Base-by-base conservation (phyloP, 208 protist genomes). In the Kentomonas sorsogonicus region DNA sequence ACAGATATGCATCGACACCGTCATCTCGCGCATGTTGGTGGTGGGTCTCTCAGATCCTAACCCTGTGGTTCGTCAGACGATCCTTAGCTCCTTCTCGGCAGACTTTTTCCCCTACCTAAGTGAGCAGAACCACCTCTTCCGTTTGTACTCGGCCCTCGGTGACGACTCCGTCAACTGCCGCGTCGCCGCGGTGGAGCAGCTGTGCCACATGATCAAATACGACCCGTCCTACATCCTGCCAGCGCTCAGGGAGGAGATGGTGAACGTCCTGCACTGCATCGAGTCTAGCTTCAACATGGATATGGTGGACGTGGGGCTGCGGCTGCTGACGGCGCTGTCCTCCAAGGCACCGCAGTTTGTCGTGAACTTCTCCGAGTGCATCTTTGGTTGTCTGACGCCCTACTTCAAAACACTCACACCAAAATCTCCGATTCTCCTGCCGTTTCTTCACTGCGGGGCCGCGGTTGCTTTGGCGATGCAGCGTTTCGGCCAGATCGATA, bases 101-200 rank as follows among this genome's bases (percentile, higher is more conserved):
- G 66, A 77, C n/a, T 94, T 91, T 60, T 91, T 86, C 54, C 83
- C 87, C 5, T 94, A 81, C 66, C 66, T 94, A 15, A 89, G 79
- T 63, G 87, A 94, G 50, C 71, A 74, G 61, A 79, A 91, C 66
- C 91, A 86, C 50, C 65, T 94, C 29, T 74, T 80, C 25, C 72
- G 73, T 4, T 72, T 94, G 43, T 91, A 80, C 54, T 63, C 79
- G 1, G 84, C 79, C 27, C 74, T 94, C 53, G 87, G 87, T 23
- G 87, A 94, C 58, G 87, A 94, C 52, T 74, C 66, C 20, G 77
- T 91, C 53, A 64, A 77, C 41, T 94, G 87, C 67, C 83, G 79
- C 15, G 74, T 91, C 38, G 83, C 81, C 15, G 82, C 81, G 11
- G 66, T 77, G 1, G 74, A 83, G 62, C 82, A 87, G 66, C 70